Percentiles rank a stretch among this genome's conserved stretches.
phyloP scores from a whole-genome alignment of 495 filamentous ascomycete genomes.

The Jackrogersella multiformis region DNA sequence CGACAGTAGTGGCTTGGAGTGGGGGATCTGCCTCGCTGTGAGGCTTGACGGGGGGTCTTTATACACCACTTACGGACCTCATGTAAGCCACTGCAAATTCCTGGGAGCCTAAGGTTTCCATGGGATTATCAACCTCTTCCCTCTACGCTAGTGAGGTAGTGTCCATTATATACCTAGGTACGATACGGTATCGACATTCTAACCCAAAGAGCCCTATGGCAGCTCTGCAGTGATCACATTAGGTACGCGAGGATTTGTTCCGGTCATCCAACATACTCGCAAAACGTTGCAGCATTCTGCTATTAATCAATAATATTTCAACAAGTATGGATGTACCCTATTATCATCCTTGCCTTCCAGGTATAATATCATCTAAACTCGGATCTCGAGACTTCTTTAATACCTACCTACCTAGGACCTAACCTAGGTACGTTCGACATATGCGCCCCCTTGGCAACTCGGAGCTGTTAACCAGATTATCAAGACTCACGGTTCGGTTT shows the following conservation, averaged over 20 bases:
- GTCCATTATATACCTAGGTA: no score
- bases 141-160: no score
- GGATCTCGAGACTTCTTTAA: slow-evolving; percentile 11
- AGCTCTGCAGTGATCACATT: background rate
- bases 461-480: slow-evolving; percentile 26
- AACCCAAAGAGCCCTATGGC: no score
- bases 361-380: background rate
- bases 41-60: slow-evolving; percentile 7
- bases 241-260: background rate
- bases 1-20: slow-evolving; percentile 2
- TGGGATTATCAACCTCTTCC: no score
- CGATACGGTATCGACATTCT: no score
- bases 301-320: slow-evolving; percentile 1
- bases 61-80: no score
- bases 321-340: slow-evolving; percentile 11
- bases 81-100: no score
- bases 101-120: no score
- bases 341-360: slow-evolving; percentile 8
- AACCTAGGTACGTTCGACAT: no score
- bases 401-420: no score
- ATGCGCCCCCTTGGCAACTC: slow-evolving; percentile 26
- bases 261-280: slow-evolving; percentile 1
- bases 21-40: slow-evolving; percentile 7
- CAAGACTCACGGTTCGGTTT: slow-evolving; percentile 30
- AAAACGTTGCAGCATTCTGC: slow-evolving; percentile 17